phyloP scores from a whole-genome alignment of 768 basidiomycete species.

The Xerocomus brunneocitrinus region DNA sequence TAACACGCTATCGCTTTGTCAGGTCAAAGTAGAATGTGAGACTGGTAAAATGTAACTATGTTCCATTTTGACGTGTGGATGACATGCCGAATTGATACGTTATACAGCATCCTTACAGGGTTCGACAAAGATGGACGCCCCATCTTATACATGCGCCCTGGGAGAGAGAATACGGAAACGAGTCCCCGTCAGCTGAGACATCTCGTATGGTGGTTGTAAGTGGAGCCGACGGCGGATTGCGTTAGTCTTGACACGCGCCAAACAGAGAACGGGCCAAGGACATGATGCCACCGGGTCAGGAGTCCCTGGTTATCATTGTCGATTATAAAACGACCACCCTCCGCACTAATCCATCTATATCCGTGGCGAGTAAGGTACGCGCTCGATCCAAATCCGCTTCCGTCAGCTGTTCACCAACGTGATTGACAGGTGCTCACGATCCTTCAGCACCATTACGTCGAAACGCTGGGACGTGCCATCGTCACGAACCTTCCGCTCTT shows the following conservation, averaged over 20 bases:
- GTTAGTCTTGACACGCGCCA: constrained; percentile 5
- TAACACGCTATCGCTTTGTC: neutral
- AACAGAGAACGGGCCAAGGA: constrained; percentile 84
- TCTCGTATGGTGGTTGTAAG: constrained; percentile 83
- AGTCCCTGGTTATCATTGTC: constrained; percentile 77
- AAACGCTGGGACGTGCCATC: constrained; percentile 80
- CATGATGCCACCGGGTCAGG: constrained; percentile 80
- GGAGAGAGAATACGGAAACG: constrained; percentile 77
- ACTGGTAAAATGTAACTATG: constrained; percentile 79
- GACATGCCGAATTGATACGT: neutral
- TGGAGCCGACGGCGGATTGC: constrained; percentile 7
- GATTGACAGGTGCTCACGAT: constrained; percentile 60
- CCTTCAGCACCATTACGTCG: constrained; percentile 85
- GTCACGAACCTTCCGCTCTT: constrained; percentile 78
- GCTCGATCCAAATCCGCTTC: neutral
- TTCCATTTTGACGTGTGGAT: neutral
- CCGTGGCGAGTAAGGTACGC: constrained; percentile 69
- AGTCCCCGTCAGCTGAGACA: constrained; percentile 77
- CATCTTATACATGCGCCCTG: constrained; percentile 85
- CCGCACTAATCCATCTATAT: constrained; percentile 79
- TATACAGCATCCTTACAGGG: constrained; percentile 66
- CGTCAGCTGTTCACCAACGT: neutral
- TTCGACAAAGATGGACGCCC: constrained; percentile 87
- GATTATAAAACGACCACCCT: constrained; percentile 83
- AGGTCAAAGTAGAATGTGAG: constrained; percentile 71